Conservation (phyloP, 2,329 filamentous ascomycete genomes). For the Pseudocercospora cruenta region DNA sequence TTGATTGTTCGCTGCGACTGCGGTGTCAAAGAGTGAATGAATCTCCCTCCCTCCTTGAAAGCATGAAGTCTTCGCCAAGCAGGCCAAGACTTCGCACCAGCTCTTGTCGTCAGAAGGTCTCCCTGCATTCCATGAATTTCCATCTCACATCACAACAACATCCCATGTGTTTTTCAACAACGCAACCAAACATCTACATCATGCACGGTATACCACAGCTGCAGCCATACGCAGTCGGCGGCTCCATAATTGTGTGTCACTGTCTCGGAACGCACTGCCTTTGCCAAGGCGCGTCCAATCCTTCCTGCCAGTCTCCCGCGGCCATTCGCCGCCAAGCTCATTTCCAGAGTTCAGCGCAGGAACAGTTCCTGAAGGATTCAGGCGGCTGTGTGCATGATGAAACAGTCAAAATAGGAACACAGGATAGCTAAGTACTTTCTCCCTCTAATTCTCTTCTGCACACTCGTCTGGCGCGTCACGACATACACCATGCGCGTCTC, state of each 20-base stretch:
- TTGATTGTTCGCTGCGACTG: neutral
- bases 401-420: neutral
- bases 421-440: neutral
- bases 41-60: too few species aligned
- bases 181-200: too few species aligned
- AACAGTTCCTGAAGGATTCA: constrained; percentile 2
- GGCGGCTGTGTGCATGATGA: constrained; percentile 3
- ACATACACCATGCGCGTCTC: neutral
- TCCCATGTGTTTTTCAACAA: too few species aligned
- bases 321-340: neutral
- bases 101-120: too few species aligned
- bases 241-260: too few species aligned
- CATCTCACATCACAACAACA: too few species aligned
- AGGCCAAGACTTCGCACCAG: neutral
- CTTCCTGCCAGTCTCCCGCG: neutral
- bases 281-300: neutral
- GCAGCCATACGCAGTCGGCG: too few species aligned
- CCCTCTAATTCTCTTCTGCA: neutral
- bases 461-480: neutral
- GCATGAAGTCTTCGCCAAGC: neutral
- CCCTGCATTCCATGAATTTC: too few species aligned
- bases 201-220: too few species aligned
- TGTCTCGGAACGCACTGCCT: neutral
- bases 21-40: too few species aligned
- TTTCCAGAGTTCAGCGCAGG: constrained; percentile 1